phyloP scores from a whole-genome alignment of 1,284 basidiomycete species.

The Moniliophthora roreri region DNA sequence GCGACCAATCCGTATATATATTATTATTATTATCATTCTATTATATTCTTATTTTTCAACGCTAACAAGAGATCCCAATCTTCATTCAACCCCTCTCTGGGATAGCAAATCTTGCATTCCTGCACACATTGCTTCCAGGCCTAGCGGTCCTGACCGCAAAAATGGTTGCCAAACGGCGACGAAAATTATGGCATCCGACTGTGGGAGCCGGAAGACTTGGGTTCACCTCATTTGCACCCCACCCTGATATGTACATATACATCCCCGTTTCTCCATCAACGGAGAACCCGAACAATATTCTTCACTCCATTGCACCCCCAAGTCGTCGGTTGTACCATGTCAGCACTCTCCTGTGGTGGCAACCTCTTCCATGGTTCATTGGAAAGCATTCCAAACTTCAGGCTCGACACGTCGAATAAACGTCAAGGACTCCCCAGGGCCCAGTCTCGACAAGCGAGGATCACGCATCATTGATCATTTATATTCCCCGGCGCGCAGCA shows the following conservation, averaged over 20 bases:
- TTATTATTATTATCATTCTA: too few relatives aligned
- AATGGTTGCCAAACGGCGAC: not conserved
- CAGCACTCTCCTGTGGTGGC: not conserved
- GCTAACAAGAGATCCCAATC: too few relatives aligned
- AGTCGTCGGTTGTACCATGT: not conserved
- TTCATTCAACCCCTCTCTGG: too few relatives aligned
- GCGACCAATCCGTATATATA: not conserved
- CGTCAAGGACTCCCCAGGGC: not conserved
- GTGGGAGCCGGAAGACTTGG: not conserved
- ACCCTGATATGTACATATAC: too few relatives aligned
- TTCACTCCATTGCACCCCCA: not conserved
- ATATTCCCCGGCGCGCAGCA: not conserved
- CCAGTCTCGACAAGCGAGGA: constrained; percentile 4
- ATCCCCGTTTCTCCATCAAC: not conserved
- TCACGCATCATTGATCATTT: constrained; percentile 5
- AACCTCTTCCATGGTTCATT: not conserved
- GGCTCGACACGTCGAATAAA: not conserved
- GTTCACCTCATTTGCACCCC: not conserved
- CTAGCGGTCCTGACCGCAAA: not conserved
- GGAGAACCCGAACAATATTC: too few relatives aligned
- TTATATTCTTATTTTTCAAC: too few relatives aligned
- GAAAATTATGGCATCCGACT: constrained; percentile 1
- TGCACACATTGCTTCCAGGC: not conserved
- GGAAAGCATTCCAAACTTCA: not conserved
- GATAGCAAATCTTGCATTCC: too few relatives aligned